Base-by-base conservation (phyloP, 75 land plant genomes). In the Adiantum capillusveneris region DNA sequence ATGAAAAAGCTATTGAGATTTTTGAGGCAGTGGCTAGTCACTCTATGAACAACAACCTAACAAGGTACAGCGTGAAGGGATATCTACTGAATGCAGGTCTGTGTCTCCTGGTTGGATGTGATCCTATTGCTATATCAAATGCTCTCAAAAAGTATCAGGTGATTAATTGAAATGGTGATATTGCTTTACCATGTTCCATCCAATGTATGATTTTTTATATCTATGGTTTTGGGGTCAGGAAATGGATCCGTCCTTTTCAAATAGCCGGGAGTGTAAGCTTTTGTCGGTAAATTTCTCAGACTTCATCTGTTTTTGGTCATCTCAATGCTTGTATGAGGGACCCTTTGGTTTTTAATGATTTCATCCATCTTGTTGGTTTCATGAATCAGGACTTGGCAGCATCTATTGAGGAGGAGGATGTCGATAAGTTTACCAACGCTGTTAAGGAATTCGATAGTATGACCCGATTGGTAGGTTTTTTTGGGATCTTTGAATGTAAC, bases 11-110 rank as follows among this genome's bases (percentile, higher is more conserved):
- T 20, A 79, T 85, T 56, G 81, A 85, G 45, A 83, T 88, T 28
- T 93, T 69, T 83, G 98, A 93, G 70, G 65, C 75, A 14, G 87
- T 93, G 29, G 98, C 95, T 30, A 62, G 64, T 25, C 77, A 85
- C 1, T 81, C 82, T 7, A 75, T 88, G 42, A 76, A 78, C 41
- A 85, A 77, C 58, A 85, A 79, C 58, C 79, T 93, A 63, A 74
- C 88, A 49, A 88, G 90, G 70, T 93, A 93, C 70, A 78, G 87
- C 64, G 98, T 88, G 5, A 93, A 85, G 65, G 95, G 95, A 17
- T 72, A 83, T 65, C 86, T 93, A 60, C 73, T 93, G 46, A 88
- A 88, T 81, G 95, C 98, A 63, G 90, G 90, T 1, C 63, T 93
- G 43, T 93, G 98, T 64, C 87, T 83, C 50, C 71, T 93, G 18